phyloP scores from a whole-genome alignment of 306 rosid species.

The Coriaria nepalensis region DNA sequence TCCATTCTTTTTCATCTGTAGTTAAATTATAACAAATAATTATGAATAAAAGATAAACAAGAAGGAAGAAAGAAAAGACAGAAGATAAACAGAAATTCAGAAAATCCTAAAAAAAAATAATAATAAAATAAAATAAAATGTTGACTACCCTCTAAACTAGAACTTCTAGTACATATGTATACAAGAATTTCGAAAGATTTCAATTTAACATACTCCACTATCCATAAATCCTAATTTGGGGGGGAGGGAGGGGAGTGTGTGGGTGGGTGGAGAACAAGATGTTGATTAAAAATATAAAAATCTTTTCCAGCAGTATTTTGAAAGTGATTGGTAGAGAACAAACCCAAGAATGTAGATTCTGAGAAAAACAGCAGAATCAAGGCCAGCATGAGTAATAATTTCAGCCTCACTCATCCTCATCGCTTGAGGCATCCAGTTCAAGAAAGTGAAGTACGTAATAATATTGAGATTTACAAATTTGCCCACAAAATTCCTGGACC shows the following conservation, averaged over 20 bases:
- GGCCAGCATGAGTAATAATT: slow-evolving; percentile 81
- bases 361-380: slow-evolving; percentile 92
- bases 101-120: not conserved
- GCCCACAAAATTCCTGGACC: slow-evolving; percentile 49
- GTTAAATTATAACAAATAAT: not conserved
- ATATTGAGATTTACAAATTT: slow-evolving; percentile 77
- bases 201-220: no score
- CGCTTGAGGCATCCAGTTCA: slow-evolving; percentile 97
- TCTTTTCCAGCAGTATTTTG: not conserved
- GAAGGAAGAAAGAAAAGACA: not conserved
- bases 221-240: no score
- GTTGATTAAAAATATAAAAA: no score
- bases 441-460: slow-evolving; percentile 63
- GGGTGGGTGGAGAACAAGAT: no score
- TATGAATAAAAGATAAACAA: not conserved
- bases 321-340: slow-evolving; percentile 1
- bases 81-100: not conserved
- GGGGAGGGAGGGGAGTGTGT: no score
- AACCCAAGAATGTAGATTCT: slow-evolving; percentile 90
- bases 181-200: no score
- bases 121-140: not conserved
- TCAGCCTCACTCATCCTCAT: slow-evolving; percentile 66
- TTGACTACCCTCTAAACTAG: no score
- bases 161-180: no score
- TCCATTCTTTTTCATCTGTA: not conserved